These are phyloP conservation scores for Xylariaceae sp. DNA, from an alignment of 2,329 filamentous ascomycete genomes.

Conservation along the genomic window DNA sequence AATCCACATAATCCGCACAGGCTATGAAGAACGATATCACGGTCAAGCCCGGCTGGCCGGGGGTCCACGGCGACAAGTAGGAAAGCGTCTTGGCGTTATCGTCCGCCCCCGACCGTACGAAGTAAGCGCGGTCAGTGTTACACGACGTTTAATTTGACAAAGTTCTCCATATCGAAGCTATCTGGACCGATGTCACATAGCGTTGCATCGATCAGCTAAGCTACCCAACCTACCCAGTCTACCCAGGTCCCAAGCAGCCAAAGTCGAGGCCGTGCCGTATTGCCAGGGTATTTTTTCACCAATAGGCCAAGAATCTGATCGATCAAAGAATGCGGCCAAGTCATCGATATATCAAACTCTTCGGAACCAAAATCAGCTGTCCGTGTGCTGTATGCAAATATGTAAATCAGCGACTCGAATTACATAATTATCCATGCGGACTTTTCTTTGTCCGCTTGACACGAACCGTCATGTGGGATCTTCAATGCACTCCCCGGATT, in stretches of 20 bases:
- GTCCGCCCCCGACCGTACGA: not conserved
- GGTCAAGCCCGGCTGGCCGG: not conserved
- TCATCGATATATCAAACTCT: not conserved
- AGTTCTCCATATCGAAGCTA: not conserved
- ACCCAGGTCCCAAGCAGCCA: not conserved
- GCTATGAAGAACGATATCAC: not conserved
- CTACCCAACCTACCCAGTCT: too few species aligned
- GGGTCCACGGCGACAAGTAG: not conserved
- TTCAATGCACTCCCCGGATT: slow-evolving; percentile 16
- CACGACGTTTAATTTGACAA: not conserved
- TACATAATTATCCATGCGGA: not conserved
- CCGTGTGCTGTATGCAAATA: too few species aligned
- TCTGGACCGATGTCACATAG: not conserved
- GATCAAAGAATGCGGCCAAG: not conserved
- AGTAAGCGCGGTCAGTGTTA: not conserved
- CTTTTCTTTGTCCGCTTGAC: not conserved
- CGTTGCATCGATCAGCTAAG: not conserved
- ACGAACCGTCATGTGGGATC: not conserved
- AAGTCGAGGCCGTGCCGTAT: not conserved
- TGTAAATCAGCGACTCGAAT: too few species aligned
- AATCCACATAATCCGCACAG: too few species aligned
- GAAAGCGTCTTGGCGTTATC: not conserved
- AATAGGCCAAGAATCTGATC: not conserved
- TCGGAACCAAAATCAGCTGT: not conserved
- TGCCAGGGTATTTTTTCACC: not conserved